Percentiles rank a stretch among this genome's conserved stretches.
Conservation (phyloP, 2,329 filamentous ascomycete genomes). For the Fusarium xylarioides region DNA sequence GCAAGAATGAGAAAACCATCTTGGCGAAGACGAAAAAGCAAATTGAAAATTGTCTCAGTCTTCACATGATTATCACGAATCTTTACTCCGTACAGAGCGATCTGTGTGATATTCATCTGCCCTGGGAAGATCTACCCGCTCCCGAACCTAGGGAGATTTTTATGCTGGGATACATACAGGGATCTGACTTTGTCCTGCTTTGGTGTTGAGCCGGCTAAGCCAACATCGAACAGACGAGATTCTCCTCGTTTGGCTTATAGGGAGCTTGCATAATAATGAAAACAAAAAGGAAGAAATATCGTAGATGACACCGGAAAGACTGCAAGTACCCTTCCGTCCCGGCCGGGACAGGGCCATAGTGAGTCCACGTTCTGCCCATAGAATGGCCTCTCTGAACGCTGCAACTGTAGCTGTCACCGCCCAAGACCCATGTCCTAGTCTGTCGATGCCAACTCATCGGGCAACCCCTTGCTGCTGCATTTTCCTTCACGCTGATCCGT, state of each 20-base stretch:
- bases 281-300: not conserved
- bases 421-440: conserved; percentile 10
- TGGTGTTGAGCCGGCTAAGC: not conserved
- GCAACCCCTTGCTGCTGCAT: conserved; percentile 13
- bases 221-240: not conserved
- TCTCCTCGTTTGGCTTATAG: not conserved
- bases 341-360: conserved; percentile 7
- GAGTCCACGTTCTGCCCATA: conserved; percentile 24
- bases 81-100: not conserved
- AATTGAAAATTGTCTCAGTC: conserved; percentile 18
- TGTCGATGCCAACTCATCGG: conserved; percentile 30
- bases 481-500: conserved; percentile 22
- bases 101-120: conserved; percentile 3
- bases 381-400: not conserved
- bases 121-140: conserved; percentile 33
- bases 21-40: not conserved
- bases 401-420: conserved; percentile 22
- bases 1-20: conserved; percentile 1
- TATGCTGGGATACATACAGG: conserved; percentile 12
- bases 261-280: conserved; percentile 2
- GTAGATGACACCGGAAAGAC: not conserved
- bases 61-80: conserved; percentile 4
- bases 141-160: conserved; percentile 16
- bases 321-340: conserved; percentile 3
- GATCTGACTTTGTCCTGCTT: conserved; percentile 6